Evolutionary conservation across 164 flowering plant genomes (phyloP).

Genomic region (Umbilicus rupestris): DNA sequence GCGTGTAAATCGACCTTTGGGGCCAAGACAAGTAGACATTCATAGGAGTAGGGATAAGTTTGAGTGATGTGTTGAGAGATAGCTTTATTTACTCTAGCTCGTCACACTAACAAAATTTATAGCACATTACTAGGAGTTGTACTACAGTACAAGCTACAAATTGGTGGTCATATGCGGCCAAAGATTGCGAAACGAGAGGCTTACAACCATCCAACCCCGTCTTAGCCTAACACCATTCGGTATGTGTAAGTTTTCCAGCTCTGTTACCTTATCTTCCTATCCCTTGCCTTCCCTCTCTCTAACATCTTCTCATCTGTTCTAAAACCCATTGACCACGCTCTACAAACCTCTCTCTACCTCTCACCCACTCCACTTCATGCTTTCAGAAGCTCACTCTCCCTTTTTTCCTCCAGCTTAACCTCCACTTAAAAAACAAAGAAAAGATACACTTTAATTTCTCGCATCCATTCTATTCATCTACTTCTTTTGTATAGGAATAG

Average conservation of each 20-base stretch:
- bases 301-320: neutral
- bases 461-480: neutral
- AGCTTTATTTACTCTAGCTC: too few relatives aligned
- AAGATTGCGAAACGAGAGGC: conserved; percentile 6
- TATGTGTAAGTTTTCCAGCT: conserved; percentile 8
- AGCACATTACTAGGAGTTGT: neutral
- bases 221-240: conserved; percentile 4
- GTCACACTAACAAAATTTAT: neutral
- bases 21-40: too few relatives aligned
- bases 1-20: too few relatives aligned
- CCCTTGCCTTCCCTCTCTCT: neutral
- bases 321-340: too few relatives aligned
- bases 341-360: neutral
- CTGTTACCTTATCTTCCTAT: conserved; percentile 2
- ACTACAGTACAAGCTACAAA: conserved; percentile 1
- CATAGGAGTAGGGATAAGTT: too few relatives aligned
- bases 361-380: too few relatives aligned
- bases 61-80: too few relatives aligned
- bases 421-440: neutral
- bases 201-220: conserved; percentile 5
- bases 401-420: neutral
- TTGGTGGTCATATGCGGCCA: neutral
- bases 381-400: neutral
- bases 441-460: neutral
- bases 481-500: neutral